phyloP scores from a whole-genome alignment of 164 flowering plant species.

The Sextonia rubra region DNA sequence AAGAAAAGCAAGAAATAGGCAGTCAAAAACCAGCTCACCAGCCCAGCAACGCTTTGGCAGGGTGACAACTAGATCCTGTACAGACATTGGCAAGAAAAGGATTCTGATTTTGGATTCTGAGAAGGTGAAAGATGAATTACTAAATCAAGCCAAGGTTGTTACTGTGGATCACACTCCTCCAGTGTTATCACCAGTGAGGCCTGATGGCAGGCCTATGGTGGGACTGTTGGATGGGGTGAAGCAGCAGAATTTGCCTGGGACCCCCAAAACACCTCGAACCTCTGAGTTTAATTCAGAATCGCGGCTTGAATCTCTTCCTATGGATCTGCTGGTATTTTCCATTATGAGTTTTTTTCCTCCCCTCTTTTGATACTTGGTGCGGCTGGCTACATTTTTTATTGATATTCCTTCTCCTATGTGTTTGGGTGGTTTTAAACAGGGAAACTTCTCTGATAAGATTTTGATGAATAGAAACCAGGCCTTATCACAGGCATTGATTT shows the following conservation, averaged over 20 bases:
- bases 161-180: constrained; percentile 27
- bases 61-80: constrained; percentile 51
- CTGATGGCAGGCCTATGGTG: constrained; percentile 13
- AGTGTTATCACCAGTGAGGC: constrained; percentile 47
- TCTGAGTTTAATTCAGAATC: constrained; percentile 54
- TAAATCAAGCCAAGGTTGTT: constrained; percentile 15
- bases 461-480: no score
- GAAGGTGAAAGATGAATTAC: constrained; percentile 26
- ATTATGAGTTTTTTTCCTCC: no score
- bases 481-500: no score
- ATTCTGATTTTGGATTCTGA: constrained; percentile 41
- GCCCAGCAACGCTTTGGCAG: constrained; percentile 60
- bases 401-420: neutral
- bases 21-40: constrained; percentile 77
- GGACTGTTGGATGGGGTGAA: constrained; percentile 23
- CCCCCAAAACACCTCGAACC: constrained; percentile 64
- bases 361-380: no score
- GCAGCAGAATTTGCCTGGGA: constrained; percentile 38
- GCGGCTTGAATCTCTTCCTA: constrained; percentile 87
- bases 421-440: no score
- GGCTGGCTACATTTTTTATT: neutral
- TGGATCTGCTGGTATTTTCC: constrained; percentile 76
- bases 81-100: constrained; percentile 77
- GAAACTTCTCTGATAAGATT: no score
- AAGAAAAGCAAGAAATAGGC: constrained; percentile 41